Evolutionary conservation across 2,329 filamentous ascomycete genomes (phyloP), one percentile per base, ranked within the genome.

Genomic region (Nemania sp.): DNA sequence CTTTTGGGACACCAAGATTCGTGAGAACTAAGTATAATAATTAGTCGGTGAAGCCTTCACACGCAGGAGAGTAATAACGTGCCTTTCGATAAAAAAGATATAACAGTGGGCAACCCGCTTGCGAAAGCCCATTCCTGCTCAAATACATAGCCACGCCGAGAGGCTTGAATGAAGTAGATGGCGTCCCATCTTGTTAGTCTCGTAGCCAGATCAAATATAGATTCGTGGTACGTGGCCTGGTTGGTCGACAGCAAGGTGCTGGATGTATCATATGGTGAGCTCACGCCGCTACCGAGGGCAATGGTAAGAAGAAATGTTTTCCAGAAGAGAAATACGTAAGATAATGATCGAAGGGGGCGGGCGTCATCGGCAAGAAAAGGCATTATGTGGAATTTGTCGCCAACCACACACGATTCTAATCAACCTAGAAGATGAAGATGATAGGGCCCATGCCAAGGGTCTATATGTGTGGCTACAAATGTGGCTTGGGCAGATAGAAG

Each of bases 101-200:
- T 82, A 45, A 80, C 72, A 8, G 77, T 71, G 1, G 87, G 85
- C 53, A 89, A 71, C 67, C 80, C 81, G 64, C 75, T 72, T 43
- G 90, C 90, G 80, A 94, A 96, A 0, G 93, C 93, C 92, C 92
- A 96, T 79, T 95, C 92, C 80, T 96, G 93, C 81, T 97, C 93
- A 77, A 89, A 92, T 11, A 90, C 63, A 73, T 93, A 90, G 38
- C 91, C 92, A 11, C 87, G 83, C 49, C 84, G 84, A 4, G 92
- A 87, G 52, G 84, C 78, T 71, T 89, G 85, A 66, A 90, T 82
- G 75, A 90, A 95, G 79, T 95, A 96, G 72, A 97, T 84, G 35
- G 90, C 91, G 78, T 97, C 93, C 93, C 93, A 97, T 78, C 92
- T 86, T 6, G 89, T 89, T 66, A 96, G 82, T 51, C 88, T 88